Percentiles rank a stretch among this genome's conserved stretches.
These are phyloP conservation scores for Calophaca sinica DNA, from an alignment of 306 rosid genomes.

Conservation along the genomic window DNA sequence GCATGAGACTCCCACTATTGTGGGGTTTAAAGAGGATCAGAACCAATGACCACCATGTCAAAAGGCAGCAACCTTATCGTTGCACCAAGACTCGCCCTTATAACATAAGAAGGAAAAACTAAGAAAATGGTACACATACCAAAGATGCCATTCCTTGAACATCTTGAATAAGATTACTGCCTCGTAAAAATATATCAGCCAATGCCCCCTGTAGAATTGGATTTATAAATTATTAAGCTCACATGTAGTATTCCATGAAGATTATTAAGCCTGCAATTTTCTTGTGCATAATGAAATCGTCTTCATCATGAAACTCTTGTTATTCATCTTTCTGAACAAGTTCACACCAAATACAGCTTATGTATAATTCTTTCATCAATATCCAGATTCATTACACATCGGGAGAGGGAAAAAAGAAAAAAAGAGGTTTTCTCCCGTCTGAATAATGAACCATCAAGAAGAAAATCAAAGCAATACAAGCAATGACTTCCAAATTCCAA, in stretches of 20 bases:
- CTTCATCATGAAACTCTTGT: slow-evolving; percentile 24
- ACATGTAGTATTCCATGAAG: slow-evolving; percentile 7
- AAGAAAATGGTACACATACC: slow-evolving; percentile 52
- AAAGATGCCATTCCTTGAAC: slow-evolving; percentile 94
- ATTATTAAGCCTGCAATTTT: neutral
- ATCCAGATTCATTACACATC: neutral
- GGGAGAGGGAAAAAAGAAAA: neutral
- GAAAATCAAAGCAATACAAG: slow-evolving; percentile 4
- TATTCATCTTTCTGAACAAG: slow-evolving; percentile 17
- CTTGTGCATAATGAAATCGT: slow-evolving; percentile 26
- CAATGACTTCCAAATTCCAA: neutral
- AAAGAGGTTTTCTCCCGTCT: neutral
- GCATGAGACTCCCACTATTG: neutral
- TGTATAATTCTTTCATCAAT: slow-evolving; percentile 7
- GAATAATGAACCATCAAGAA: neutral
- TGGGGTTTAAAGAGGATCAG: neutral
- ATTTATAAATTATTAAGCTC: slow-evolving; percentile 22
- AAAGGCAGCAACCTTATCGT: slow-evolving; percentile 10
- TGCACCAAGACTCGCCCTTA: neutral
- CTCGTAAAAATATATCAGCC: slow-evolving; percentile 87
- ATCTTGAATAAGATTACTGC: slow-evolving; percentile 74
- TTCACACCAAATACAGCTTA: slow-evolving; percentile 20
- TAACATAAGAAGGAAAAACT: neutral
- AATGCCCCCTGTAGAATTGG: slow-evolving; percentile 73
- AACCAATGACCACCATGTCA: neutral